Evolutionary conservation across 2,329 filamentous ascomycete genomes (phyloP).

Genomic region (Pseudogymnoascus sp.): DNA sequence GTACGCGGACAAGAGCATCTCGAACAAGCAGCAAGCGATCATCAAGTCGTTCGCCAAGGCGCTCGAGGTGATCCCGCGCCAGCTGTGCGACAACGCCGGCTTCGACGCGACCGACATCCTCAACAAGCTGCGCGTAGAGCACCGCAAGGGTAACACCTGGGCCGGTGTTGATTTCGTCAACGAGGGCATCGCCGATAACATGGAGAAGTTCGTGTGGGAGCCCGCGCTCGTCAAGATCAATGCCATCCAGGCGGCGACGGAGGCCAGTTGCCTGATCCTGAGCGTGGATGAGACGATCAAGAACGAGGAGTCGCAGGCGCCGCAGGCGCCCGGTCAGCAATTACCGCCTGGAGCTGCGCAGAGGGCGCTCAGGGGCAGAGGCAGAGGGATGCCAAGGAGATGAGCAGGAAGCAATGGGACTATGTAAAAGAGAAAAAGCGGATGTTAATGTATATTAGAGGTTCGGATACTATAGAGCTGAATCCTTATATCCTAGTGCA

Average conservation of each 20-base stretch:
- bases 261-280: conserved; percentile 90
- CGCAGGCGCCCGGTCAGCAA: conserved; percentile 70
- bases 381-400: conserved; percentile 83
- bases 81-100: conserved; percentile 96
- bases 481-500: conserved; percentile 7
- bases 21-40: conserved; percentile 92
- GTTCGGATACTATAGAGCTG: conserved; percentile 8
- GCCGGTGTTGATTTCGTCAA: conserved; percentile 91
- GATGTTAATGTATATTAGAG: conserved; percentile 10
- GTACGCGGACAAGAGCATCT: conserved; percentile 86
- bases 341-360: conserved; percentile 79
- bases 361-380: conserved; percentile 73
- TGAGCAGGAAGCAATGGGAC: conserved; percentile 28
- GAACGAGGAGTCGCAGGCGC: conserved; percentile 86
- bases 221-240: conserved; percentile 94
- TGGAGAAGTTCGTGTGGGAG: conserved; percentile 96
- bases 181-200: conserved; percentile 89
- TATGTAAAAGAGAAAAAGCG: conserved; percentile 9
- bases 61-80: conserved; percentile 89
- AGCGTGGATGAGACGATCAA: conserved; percentile 97
- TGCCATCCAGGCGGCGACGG: conserved; percentile 89
- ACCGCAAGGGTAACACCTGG: conserved; percentile 88
- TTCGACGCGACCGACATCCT: conserved; percentile 98
- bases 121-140: conserved; percentile 91
- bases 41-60: conserved; percentile 98